Percentiles rank a stretch among this genome's conserved stretches.
These are phyloP conservation scores for Lipomyces lipofer DNA, from an alignment of 805 yeast species.

Conservation along the genomic window DNA sequence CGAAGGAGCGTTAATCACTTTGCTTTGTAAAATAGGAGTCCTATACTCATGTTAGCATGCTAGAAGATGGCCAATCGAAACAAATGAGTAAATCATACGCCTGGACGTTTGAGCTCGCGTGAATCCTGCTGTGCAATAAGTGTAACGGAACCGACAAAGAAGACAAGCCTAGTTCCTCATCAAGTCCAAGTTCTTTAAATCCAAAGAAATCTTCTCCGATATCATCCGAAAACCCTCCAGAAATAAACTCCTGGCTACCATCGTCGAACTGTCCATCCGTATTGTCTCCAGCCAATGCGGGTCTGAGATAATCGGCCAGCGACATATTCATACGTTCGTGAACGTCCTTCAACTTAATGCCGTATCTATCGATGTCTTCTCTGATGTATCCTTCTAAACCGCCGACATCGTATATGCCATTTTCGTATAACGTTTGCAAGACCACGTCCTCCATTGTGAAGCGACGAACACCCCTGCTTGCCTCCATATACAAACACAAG, in stretches of 20 bases:
- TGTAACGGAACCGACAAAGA: conserved; percentile 88
- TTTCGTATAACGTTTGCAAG: conserved; percentile 68
- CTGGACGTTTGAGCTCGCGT: conserved; percentile 46
- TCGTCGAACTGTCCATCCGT: conserved; percentile 83
- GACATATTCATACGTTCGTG: conserved; percentile 65
- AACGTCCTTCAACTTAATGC: conserved; percentile 66
- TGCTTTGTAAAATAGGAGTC: conserved; percentile 49
- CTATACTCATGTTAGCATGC: neutral
- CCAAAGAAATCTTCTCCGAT: conserved; percentile 98
- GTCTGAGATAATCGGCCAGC: conserved; percentile 78
- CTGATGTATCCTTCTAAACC: conserved; percentile 70
- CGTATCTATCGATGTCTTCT: conserved; percentile 70
- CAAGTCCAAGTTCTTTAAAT: conserved; percentile 88
- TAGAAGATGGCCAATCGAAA: neutral
- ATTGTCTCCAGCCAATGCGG: conserved; percentile 49
- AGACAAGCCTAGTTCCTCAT: conserved; percentile 82
- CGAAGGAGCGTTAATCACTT: conserved; percentile 56
- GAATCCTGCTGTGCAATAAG: conserved; percentile 72
- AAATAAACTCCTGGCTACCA: conserved; percentile 87
- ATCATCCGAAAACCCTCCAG: conserved; percentile 92
- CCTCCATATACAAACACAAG: conserved; percentile 69
- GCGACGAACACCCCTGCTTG: conserved; percentile 41
- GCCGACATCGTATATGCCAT: conserved; percentile 81
- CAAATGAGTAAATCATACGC: conserved; percentile 1
- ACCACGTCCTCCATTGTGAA: conserved; percentile 50